phyloP scores from a whole-genome alignment of 2,329 filamentous ascomycete species.

The Aspergillus pseudoterreus region DNA sequence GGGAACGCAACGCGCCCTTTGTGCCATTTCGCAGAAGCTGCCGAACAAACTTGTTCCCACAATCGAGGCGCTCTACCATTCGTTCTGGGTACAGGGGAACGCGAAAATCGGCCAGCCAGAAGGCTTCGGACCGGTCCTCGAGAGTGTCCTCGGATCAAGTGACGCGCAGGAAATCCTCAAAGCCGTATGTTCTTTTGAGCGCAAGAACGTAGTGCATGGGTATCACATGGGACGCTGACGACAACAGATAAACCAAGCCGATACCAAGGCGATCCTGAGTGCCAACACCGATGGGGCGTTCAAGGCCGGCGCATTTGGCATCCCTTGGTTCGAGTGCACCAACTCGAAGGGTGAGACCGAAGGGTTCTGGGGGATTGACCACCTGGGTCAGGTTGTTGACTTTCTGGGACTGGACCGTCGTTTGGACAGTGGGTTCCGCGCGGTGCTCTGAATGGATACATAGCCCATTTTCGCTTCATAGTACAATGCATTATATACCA shows the following conservation, averaged over 20 bases:
- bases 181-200: conserved; percentile 29
- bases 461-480: background rate
- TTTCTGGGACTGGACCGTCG: conserved; percentile 49
- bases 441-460: conserved; percentile 21
- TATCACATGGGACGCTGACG: background rate
- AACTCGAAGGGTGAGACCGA: conserved; percentile 53
- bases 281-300: conserved; percentile 52
- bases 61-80: conserved; percentile 47
- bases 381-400: conserved; percentile 53
- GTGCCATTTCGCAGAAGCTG: conserved; percentile 43
- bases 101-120: conserved; percentile 43
- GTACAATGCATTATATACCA: background rate
- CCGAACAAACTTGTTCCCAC: conserved; percentile 40
- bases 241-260: conserved; percentile 24
- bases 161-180: conserved; percentile 41
- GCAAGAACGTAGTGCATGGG: background rate
- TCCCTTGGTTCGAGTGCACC: conserved; percentile 58
- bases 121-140: conserved; percentile 44
- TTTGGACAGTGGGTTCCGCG: conserved; percentile 26
- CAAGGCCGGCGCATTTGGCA: conserved; percentile 55
- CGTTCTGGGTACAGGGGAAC: conserved; percentile 51
- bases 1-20: conserved; percentile 50
- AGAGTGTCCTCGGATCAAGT: conserved; percentile 43
- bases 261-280: conserved; percentile 46
- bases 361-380: conserved; percentile 59